These are phyloP conservation scores for Closterium sp. DNA, from an alignment of 139 green algal genomes.

Conservation along the genomic window DNA sequence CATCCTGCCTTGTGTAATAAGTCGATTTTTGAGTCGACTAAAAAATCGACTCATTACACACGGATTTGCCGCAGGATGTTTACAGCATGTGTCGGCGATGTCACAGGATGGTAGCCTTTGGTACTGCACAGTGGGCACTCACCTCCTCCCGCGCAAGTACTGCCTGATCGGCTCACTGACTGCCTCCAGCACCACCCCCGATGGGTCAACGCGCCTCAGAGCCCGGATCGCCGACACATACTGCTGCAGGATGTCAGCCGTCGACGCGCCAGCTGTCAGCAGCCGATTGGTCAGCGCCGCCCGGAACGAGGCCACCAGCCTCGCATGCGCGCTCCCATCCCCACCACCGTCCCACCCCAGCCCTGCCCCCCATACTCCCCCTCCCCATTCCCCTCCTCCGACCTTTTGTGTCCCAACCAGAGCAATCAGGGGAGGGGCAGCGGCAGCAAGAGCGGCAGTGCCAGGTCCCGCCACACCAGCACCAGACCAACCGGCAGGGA, in stretches of 20 bases:
- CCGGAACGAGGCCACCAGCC: background rate
- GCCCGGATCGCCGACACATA: conserved; percentile 81
- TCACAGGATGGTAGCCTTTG: too few species aligned
- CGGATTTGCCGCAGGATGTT: too few species aligned
- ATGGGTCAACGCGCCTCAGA: conserved; percentile 43
- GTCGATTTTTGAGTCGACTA: too few species aligned
- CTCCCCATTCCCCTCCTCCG: too few species aligned
- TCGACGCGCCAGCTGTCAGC: conserved; percentile 85
- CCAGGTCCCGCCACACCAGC: background rate
- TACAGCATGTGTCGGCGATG: too few species aligned
- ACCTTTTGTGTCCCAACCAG: background rate
- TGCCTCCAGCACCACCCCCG: conserved; percentile 73
- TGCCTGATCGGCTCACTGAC: conserved; percentile 71
- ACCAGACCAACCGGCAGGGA: background rate
- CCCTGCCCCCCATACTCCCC: background rate
- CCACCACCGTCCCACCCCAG: background rate
- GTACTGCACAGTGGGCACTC: too few species aligned
- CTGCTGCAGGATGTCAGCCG: conserved; percentile 82
- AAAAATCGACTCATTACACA: too few species aligned
- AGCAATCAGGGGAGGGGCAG: background rate
- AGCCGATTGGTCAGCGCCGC: conserved; percentile 53
- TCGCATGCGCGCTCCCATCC: background rate
- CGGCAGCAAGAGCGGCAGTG: background rate
- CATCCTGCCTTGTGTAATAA: conserved; percentile 83
- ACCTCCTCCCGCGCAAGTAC: conserved; percentile 68